These are phyloP conservation scores for Amylostereum areolatum DNA, from an alignment of 1,284 basidiomycete genomes.

Conservation along the genomic window DNA sequence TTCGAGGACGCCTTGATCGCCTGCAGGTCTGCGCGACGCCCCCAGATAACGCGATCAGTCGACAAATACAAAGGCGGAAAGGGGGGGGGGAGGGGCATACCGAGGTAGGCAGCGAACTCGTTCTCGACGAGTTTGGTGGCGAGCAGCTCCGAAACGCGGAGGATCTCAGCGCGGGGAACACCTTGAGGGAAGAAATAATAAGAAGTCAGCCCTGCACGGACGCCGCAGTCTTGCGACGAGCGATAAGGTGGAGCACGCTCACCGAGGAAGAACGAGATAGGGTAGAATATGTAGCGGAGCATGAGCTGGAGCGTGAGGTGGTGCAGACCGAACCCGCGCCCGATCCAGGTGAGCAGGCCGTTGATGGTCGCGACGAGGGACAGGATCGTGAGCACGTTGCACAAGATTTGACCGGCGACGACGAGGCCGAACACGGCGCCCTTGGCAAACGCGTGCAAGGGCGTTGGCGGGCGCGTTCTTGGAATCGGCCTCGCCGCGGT, in stretches of 20 bases:
- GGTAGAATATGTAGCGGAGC: constrained; percentile 84
- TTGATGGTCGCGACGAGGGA: constrained; percentile 80
- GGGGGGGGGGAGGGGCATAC: constrained; percentile 20
- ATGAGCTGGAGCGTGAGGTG: constrained; percentile 80
- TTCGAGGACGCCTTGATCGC: constrained; percentile 40
- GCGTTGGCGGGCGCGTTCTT: constrained; percentile 62
- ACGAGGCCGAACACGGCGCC: constrained; percentile 84
- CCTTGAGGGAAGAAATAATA: constrained; percentile 29
- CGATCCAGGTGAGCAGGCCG: constrained; percentile 86
- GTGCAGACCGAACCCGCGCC: constrained; percentile 79
- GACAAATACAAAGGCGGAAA: neutral
- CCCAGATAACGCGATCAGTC: neutral
- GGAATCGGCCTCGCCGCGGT: constrained; percentile 60
- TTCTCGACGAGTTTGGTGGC: constrained; percentile 86
- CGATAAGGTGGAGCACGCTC: constrained; percentile 5
- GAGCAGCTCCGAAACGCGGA: constrained; percentile 73
- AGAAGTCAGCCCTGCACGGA: too few relatives aligned
- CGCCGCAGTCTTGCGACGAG: neutral
- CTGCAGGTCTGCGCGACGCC: constrained; percentile 36
- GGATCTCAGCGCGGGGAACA: constrained; percentile 67
- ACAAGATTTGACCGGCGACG: constrained; percentile 84
- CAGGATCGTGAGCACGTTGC: constrained; percentile 75
- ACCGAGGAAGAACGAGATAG: constrained; percentile 78
- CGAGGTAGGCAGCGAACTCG: constrained; percentile 78
- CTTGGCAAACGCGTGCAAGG: constrained; percentile 83